A percentile compares a stretch with the other conserved stretches of the same genome.
phyloP scores from a whole-genome alignment of 805 yeast species.

The Hanseniaspora jakobsenii region DNA sequence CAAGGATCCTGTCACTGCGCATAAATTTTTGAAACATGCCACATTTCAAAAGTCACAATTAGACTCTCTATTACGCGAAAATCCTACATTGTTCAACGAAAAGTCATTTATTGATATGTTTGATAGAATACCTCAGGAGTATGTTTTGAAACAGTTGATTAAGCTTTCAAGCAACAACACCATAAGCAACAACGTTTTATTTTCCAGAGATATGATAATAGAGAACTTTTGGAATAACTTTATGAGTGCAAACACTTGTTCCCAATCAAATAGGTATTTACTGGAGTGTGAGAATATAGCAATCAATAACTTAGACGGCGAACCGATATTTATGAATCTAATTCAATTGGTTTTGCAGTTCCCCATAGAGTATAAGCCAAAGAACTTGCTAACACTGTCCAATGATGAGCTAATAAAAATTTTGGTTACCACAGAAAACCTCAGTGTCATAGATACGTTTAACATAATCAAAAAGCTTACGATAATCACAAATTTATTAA shows the following conservation, averaged over 20 bases:
- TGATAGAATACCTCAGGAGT: slow-evolving; percentile 12
- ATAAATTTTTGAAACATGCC: slow-evolving; percentile 4
- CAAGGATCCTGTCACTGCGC: slow-evolving; percentile 1
- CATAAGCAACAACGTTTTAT: no score
- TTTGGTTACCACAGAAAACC: neutral
- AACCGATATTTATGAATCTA: neutral
- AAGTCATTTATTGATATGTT: neutral
- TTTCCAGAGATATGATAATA: slow-evolving; percentile 9
- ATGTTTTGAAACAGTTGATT: slow-evolving; percentile 1
- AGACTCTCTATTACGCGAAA: neutral
- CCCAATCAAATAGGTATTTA: slow-evolving; percentile 10
- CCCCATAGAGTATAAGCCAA: slow-evolving; percentile 12
- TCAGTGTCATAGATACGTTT: slow-evolving; percentile 11
- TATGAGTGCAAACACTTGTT: slow-evolving; percentile 10
- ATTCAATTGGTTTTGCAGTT: slow-evolving; percentile 1
- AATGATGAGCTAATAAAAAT: neutral
- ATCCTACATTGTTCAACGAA: neutral
- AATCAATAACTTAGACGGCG: neutral
- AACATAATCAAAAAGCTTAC: slow-evolving; percentile 2
- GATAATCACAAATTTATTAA: no score
- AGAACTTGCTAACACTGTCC: neutral
- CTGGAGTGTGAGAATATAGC: slow-evolving; percentile 4
- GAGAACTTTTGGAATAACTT: slow-evolving; percentile 13
- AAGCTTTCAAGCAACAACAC: neutral
- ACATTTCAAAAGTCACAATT: slow-evolving; percentile 4